These are phyloP conservation scores for Colletotrichum tamarilloi DNA, from an alignment of 2,329 filamentous ascomycete species.

Conservation along the genomic window DNA sequence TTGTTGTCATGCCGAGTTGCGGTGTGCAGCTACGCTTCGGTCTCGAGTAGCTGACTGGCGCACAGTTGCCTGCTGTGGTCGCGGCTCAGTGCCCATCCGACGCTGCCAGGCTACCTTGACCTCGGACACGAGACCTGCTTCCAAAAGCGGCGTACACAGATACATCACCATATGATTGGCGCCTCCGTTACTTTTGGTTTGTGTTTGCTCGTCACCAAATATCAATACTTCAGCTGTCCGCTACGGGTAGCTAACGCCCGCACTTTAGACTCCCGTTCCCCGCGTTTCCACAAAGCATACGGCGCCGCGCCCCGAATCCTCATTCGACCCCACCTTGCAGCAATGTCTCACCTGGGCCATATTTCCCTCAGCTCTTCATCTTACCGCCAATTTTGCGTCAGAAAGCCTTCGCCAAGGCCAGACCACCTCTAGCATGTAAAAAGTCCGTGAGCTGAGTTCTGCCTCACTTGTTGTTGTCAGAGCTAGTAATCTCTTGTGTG, in stretches of 20 bases:
- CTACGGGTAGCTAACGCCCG: slow-evolving; percentile 11
- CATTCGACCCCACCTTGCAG: slow-evolving; percentile 11
- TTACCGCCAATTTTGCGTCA: neutral
- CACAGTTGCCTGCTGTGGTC: slow-evolving; percentile 5
- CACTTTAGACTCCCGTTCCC: slow-evolving; percentile 11
- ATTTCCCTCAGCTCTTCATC: neutral
- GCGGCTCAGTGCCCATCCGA: slow-evolving; percentile 23
- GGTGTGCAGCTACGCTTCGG: slow-evolving; percentile 7
- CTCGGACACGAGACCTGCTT: neutral
- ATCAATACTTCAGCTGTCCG: slow-evolving; percentile 2
- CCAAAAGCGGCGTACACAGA: slow-evolving; percentile 1
- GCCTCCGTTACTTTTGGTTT: neutral
- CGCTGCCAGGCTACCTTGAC: slow-evolving; percentile 4
- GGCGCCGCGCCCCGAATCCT: neutral
- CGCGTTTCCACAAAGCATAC: slow-evolving; percentile 32
- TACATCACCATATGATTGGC: slow-evolving; percentile 6
- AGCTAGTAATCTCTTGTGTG: neutral
- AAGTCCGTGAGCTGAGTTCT: neutral
- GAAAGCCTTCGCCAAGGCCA: neutral
- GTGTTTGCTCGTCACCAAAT: slow-evolving; percentile 1
- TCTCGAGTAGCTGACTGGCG: neutral
- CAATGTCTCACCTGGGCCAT: neutral
- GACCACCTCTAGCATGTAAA: neutral
- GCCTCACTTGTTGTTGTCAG: neutral
- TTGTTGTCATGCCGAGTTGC: slow-evolving; percentile 8